Evolutionary conservation across 2,329 filamentous ascomycete genomes (phyloP).

Genomic region (Chrysoporthe austroafricana): DNA sequence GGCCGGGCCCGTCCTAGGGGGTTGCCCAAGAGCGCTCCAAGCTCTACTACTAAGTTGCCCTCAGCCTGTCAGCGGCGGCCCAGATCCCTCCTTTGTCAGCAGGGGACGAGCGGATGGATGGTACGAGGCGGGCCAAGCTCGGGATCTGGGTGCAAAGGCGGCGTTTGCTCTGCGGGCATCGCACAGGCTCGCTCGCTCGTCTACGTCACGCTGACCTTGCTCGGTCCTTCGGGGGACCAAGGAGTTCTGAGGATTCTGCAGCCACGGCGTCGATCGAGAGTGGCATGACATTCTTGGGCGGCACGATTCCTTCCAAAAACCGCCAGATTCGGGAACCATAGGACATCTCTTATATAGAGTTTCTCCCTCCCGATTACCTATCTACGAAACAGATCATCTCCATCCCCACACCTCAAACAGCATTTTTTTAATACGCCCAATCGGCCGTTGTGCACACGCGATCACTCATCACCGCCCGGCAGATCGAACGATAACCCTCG

Average conservation of each 20-base stretch:
- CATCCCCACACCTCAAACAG: not conserved
- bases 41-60: too few species aligned
- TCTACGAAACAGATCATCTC: not conserved
- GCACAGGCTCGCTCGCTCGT: not conserved
- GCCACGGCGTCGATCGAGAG: not conserved
- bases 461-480: not conserved
- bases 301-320: not conserved
- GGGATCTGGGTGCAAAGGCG: conserved; percentile 9
- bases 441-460: not conserved
- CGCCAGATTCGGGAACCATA: not conserved
- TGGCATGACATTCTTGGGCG: conserved; percentile 3
- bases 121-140: conserved; percentile 9
- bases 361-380: not conserved
- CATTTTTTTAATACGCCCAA: not conserved
- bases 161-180: not conserved
- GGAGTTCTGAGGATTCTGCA: not conserved
- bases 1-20: not conserved
- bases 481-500: not conserved
- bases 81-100: not conserved
- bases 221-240: not conserved
- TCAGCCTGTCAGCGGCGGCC: not conserved
- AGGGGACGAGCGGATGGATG: not conserved
- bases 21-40: too few species aligned
- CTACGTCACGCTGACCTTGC: conserved; percentile 3
- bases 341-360: not conserved